Percentiles rank a stretch among this genome's conserved stretches.
These are phyloP conservation scores for Tagetes patula DNA, from an alignment of 129 eudicot genomes.

Conservation along the genomic window DNA sequence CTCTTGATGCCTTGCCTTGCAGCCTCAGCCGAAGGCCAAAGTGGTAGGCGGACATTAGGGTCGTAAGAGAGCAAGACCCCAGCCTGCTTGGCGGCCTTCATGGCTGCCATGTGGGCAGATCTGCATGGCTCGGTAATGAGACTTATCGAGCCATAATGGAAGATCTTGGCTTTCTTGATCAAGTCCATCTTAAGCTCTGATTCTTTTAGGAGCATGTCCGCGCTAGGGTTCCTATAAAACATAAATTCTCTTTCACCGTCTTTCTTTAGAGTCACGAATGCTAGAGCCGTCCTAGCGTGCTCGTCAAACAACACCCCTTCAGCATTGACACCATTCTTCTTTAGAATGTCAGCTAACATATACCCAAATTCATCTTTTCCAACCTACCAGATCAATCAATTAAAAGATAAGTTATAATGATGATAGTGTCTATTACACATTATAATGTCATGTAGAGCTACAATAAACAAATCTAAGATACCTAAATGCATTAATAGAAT, in stretches of 20 bases:
- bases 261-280: constrained; percentile 62
- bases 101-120: constrained; percentile 69
- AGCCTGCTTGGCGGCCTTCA: constrained; percentile 68
- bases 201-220: constrained; percentile 69
- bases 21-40: constrained; percentile 68
- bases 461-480: neutral
- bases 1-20: constrained; percentile 56
- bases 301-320: constrained; percentile 62
- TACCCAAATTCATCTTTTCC: constrained; percentile 78
- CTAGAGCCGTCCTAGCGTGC: constrained; percentile 71
- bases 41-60: constrained; percentile 67
- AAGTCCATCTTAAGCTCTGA: constrained; percentile 59
- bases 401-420: neutral
- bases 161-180: constrained; percentile 53
- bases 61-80: constrained; percentile 78
- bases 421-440: neutral
- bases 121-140: constrained; percentile 68
- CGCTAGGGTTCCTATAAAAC: constrained; percentile 86
- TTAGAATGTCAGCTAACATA: constrained; percentile 65
- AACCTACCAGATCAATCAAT: constrained; percentile 33
- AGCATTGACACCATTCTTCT: constrained; percentile 54
- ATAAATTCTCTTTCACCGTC: constrained; percentile 79
- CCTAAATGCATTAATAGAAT: neutral
- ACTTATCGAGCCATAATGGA: constrained; percentile 79
- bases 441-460: neutral